A percentile compares a stretch with the other conserved stretches of the same genome.
Evolutionary conservation across 306 rosid species (phyloP).

Genomic region (Canavalia ensiformis): DNA sequence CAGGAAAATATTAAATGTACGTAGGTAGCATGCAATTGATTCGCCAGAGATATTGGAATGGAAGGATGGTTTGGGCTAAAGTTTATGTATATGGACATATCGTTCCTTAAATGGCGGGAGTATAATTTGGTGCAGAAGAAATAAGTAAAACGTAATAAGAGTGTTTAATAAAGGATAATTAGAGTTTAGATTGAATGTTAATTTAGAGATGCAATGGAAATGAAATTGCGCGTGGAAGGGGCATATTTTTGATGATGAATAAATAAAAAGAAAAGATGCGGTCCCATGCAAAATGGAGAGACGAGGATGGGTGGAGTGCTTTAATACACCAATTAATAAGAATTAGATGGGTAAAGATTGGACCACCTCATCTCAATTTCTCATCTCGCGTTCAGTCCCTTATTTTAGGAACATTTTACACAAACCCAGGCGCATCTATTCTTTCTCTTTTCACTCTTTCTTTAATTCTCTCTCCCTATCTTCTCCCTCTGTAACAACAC

Average conservation of each 20-base stretch:
- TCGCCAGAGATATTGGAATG: background rate
- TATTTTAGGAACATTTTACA: conserved; percentile 64
- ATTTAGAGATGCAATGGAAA: background rate
- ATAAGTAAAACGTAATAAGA: conserved; percentile 19
- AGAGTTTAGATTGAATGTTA: background rate
- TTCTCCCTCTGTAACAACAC: background rate
- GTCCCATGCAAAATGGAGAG: conserved; percentile 55
- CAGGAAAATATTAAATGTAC: conserved; percentile 2
- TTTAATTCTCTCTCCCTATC: background rate
- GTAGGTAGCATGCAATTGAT: background rate
- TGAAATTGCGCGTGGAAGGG: conserved; percentile 58
- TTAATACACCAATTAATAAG: conserved; percentile 72
- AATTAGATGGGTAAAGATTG: conserved; percentile 71
- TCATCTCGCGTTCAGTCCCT: conserved; percentile 57
- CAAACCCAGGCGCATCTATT: conserved; percentile 58
- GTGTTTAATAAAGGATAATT: background rate
- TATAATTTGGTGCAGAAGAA: background rate
- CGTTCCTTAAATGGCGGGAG: conserved; percentile 24
- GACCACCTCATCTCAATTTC: conserved; percentile 84
- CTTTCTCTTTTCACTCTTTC: conserved; percentile 21
- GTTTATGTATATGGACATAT: background rate
- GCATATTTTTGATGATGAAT: conserved; percentile 43
- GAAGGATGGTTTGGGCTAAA: background rate
- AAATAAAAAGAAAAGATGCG: conserved; percentile 47
- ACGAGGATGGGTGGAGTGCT: conserved; percentile 66